These are phyloP conservation scores for Misopates orontium DNA, from an alignment of 257 asterid species.

Conservation along the genomic window DNA sequence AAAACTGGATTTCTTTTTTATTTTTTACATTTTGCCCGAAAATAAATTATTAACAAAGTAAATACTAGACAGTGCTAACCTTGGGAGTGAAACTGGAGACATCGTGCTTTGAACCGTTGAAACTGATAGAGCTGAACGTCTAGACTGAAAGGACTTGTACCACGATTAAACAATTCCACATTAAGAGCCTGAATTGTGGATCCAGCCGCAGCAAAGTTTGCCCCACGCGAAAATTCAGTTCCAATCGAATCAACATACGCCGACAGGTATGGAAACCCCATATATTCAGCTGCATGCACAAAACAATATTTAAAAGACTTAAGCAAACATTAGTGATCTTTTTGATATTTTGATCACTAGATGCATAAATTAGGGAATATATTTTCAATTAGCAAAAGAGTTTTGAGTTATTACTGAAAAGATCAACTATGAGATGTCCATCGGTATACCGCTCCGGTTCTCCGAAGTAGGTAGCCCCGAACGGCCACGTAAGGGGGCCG, in stretches of 20 bases:
- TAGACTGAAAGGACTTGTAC: conserved; percentile 26
- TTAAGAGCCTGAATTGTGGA: conserved; percentile 27
- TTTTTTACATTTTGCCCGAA: too few relatives aligned
- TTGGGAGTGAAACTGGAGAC: conserved; percentile 8
- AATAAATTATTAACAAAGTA: too few relatives aligned
- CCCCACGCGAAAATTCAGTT: conserved; percentile 29
- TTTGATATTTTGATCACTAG: too few relatives aligned
- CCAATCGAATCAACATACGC: conserved; percentile 35
- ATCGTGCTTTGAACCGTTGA: conserved; percentile 28
- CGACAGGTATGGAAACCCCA: conserved; percentile 26
- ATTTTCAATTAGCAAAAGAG: too few relatives aligned
- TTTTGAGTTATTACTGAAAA: conserved; percentile 14
- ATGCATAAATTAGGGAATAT: too few relatives aligned
- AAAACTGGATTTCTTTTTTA: too few relatives aligned
- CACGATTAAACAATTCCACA: conserved; percentile 20
- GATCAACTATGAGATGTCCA: conserved; percentile 32
- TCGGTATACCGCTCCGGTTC: conserved; percentile 22
- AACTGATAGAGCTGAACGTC: conserved; percentile 29
- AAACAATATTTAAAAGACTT: too few relatives aligned
- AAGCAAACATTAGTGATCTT: too few relatives aligned
- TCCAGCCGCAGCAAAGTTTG: conserved; percentile 31
- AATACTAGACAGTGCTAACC: conserved; percentile 6
- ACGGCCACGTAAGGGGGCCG: conserved; percentile 9
- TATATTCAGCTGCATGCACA: conserved; percentile 28
- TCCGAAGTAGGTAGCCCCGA: conserved; percentile 23